Evolutionary conservation across 495 filamentous ascomycete species (phyloP).

Genomic region (Lasiosphaeria ovina): DNA sequence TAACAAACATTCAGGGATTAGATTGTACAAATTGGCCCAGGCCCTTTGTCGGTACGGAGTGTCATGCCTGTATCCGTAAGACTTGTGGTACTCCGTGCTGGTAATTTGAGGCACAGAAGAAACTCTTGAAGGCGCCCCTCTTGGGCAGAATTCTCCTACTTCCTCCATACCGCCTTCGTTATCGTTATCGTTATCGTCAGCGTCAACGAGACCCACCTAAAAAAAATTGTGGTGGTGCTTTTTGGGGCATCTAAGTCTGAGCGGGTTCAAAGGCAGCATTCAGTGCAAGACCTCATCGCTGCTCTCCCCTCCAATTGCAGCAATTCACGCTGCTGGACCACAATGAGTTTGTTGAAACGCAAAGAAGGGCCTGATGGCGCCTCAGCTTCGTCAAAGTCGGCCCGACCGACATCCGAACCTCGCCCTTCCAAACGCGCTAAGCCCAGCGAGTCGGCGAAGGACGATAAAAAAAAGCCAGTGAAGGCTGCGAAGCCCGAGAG

Average conservation of each 20-base stretch:
- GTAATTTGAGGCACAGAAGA: too few species aligned
- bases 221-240: slow-evolving; percentile 30
- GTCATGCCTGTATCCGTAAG: too few species aligned
- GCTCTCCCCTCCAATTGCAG: slow-evolving; percentile 20
- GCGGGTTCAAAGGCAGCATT: slow-evolving; percentile 14
- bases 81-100: too few species aligned
- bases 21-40: too few species aligned
- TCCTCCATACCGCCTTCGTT: slow-evolving; percentile 23
- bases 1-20: too few species aligned
- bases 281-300: slow-evolving; percentile 19
- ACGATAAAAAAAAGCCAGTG: slow-evolving; percentile 12
- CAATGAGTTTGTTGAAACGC: slow-evolving; percentile 47
- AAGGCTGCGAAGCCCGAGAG: neutral
- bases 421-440: slow-evolving; percentile 46
- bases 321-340: slow-evolving; percentile 10
- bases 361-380: slow-evolving; percentile 46
- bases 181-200: slow-evolving; percentile 42
- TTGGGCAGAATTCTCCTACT: neutral
- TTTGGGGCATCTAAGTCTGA: slow-evolving; percentile 9
- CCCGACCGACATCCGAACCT: slow-evolving; percentile 31
- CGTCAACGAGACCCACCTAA: slow-evolving; percentile 26
- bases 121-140: too few species aligned
- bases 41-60: too few species aligned
- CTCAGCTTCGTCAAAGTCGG: slow-evolving; percentile 36
- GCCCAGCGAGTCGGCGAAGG: slow-evolving; percentile 34